phyloP scores from a whole-genome alignment of 306 rosid species.

The Quercus berberidifolia region DNA sequence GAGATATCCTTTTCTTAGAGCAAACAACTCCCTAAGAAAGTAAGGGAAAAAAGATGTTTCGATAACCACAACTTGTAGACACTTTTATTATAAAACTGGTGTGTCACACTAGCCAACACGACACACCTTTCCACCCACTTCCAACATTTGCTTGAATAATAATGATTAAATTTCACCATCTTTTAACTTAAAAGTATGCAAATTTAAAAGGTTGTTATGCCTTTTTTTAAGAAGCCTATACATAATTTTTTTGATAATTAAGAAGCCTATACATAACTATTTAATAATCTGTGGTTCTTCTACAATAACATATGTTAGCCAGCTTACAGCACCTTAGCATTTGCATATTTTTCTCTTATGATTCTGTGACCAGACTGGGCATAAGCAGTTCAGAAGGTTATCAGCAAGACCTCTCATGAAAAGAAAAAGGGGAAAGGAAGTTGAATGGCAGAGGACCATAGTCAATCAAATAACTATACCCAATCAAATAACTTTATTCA shows the following conservation, averaged over 20 bases:
- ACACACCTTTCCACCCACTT: background rate
- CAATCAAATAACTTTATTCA: too few relatives aligned
- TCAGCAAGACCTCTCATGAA: too few relatives aligned
- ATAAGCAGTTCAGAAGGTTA: too few relatives aligned
- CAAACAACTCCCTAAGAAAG: slow-evolving; percentile 3
- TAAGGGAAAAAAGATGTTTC: background rate
- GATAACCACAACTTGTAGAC: background rate
- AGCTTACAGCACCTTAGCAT: background rate
- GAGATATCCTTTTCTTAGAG: slow-evolving; percentile 3
- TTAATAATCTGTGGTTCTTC: background rate
- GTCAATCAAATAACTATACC: too few relatives aligned
- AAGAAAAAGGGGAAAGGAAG: too few relatives aligned
- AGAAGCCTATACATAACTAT: background rate
- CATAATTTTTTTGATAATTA: background rate
- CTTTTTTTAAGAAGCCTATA: background rate
- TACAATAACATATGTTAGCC: background rate
- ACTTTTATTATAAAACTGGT: background rate
- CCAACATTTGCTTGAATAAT: background rate
- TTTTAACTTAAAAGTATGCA: background rate
- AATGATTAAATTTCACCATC: background rate
- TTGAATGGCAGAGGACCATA: too few relatives aligned
- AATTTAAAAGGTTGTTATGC: background rate
- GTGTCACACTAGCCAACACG: background rate
- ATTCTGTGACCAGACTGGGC: too few relatives aligned
- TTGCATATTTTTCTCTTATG: too few relatives aligned